Evolutionary conservation across 2,329 filamentous ascomycete species (phyloP), one percentile per base, ranked within the genome.

Genomic region (Aspergillus clavatus): DNA sequence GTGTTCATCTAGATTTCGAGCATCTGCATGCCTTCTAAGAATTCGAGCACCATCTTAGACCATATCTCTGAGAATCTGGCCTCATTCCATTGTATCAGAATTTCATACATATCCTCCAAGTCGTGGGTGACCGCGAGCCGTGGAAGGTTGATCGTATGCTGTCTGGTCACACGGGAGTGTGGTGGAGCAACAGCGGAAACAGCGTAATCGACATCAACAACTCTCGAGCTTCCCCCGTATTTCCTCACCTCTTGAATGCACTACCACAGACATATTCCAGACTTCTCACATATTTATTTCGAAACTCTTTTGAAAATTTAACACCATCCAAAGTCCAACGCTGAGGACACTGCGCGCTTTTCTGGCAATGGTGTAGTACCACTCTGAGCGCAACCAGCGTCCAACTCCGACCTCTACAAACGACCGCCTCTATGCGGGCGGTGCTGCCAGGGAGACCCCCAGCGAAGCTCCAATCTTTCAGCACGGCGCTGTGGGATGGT

Each of bases 381-480:
- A 28, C 45, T 45, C 46, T 43, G 40, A 58, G 54, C 56, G 58
- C 59, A 65, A 51, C 50, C 45, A 57, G 53, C 54, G 54, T 56
- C 47, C 51, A 44, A 46, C 48, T 42, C 51, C 54, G 36, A 48
- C 55, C n/a, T n/a, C n/a, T 24, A 24, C 23, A 46, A n/a, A 54
- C 51, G 55, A 58, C 63, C 62, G 62, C 66, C 72, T 81, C 72
- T 68, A 89, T 89, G 86, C 83, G 83, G 76, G 80, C 82, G 65
- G 81, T 90, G 71, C 78, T 90, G 59, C 88, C 88, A 53, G 87
- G 87, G 67, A 81, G 83, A 73, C 86, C 88, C 66, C 81, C 81
- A 74, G 77, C 84, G 60, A 85, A 81, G 75, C 83, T 88, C 61
- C 86, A 90, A 76, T 83, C 84, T 71, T 75, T 89, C 64, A 81